Evolutionary conservation across 805 yeast genomes (phyloP), one percentile per base, ranked within the genome.

Genomic region (Cyberlindnera maclurae): DNA sequence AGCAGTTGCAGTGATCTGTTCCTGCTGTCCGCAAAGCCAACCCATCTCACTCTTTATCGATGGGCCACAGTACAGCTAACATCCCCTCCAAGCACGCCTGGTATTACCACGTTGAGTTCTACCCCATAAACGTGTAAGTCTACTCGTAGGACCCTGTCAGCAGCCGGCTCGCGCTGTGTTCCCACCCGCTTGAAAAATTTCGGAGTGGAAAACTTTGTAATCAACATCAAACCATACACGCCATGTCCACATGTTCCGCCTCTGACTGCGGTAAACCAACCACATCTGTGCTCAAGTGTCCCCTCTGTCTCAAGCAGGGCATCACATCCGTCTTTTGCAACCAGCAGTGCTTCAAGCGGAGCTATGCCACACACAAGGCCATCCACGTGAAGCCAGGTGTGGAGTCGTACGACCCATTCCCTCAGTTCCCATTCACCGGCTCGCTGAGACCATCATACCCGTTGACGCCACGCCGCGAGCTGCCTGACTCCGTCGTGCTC

Each of bases 221-320:
- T 31, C 33, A 3, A 8, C 26, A 17, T 31, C 24, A 31, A 6
- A 27, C 20, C 17, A n/a, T 12, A 33, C 22, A n/a, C 16, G 11
- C 22, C 12, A 34, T 27, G 27, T 36, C 37, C 11, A n/a, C 50
- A 35, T 90, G 97, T 62, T 67, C 84, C 10, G 83, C 95, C 17
- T 75, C 84, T 15, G 84, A 77, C 51, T 93, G 98, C 67, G 93
- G 93, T 15, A 88, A 87, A 52, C 73, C 70, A 28, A 88, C 96
- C 12, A 67, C 67, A 4, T 82, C 94, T 15, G 62, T 70, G 31
- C 67, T 93, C 48, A 88, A 88, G 58, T 93, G 98, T 60, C 98
- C 98, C 0, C 68, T 89, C 12, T 93, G 98, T 62, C 63, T 93
- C 45, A 89, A 93, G 56, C 71, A 70, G 43, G 85, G 78, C 12